A percentile compares a stretch with the other conserved stretches of the same genome.
Evolutionary conservation across 2,329 filamentous ascomycete species (phyloP).

Genomic region (Davidsoniella neocaledoniae): DNA sequence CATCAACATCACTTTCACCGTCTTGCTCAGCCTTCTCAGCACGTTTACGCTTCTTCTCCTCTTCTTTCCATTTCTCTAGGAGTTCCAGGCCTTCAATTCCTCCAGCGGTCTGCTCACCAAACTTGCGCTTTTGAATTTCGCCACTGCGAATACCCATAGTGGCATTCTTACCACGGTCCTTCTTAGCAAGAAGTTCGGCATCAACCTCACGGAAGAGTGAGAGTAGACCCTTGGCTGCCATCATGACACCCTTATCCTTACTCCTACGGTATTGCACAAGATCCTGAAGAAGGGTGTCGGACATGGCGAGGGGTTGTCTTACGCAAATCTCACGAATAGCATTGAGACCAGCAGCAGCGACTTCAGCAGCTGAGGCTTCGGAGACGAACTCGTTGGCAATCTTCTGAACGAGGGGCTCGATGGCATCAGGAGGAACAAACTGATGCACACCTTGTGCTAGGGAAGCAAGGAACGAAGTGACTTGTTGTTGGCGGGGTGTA

Average conservation of each 20-base stretch:
- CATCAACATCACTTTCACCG: constrained; percentile 36
- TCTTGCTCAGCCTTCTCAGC: constrained; percentile 49
- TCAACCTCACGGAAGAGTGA: constrained; percentile 84
- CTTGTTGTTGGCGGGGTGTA: constrained; percentile 71
- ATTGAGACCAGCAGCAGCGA: constrained; percentile 82
- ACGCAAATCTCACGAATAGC: constrained; percentile 88
- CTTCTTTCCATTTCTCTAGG: constrained; percentile 82
- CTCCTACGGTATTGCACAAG: constrained; percentile 90
- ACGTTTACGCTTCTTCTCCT: constrained; percentile 61
- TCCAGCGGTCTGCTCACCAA: constrained; percentile 64
- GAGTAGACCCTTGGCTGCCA: constrained; percentile 86
- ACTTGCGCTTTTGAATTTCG: constrained; percentile 58
- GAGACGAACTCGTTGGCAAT: constrained; percentile 98
- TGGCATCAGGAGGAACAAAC: constrained; percentile 76
- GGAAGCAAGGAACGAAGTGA: constrained; percentile 84
- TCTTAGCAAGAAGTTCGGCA: constrained; percentile 73
- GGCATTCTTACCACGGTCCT: constrained; percentile 81
- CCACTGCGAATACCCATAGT: constrained; percentile 65
- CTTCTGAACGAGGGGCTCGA: constrained; percentile 83
- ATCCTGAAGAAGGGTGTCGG: constrained; percentile 86
- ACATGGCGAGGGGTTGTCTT: constrained; percentile 90
- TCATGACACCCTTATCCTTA: constrained; percentile 98
- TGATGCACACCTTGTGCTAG: constrained; percentile 84
- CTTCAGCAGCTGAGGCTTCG: constrained; percentile 78
- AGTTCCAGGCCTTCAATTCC: constrained; percentile 86